Percentiles rank a stretch among this genome's conserved stretches.
These are phyloP conservation scores for Parasitella parasitica DNA, from an alignment of 371 early-diverging fungal species.

Conservation along the genomic window DNA sequence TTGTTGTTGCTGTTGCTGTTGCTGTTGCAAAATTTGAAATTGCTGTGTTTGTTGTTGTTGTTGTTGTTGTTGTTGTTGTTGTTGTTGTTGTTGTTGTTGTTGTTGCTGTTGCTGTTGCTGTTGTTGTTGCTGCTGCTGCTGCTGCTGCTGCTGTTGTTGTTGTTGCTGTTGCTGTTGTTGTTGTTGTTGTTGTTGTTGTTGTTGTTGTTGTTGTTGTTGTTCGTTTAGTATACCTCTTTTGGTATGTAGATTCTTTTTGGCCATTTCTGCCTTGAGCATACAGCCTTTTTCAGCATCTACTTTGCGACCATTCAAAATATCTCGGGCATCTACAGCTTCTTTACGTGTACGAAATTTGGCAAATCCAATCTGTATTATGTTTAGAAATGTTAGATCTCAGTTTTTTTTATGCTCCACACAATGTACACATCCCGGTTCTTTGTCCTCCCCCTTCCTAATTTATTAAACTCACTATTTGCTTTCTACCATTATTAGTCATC, in stretches of 20 bases:
- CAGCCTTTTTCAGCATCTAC: constrained; percentile 84
- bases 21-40: constrained; percentile 1
- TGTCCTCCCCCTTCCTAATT: neutral
- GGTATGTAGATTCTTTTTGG: constrained; percentile 89
- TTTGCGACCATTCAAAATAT: constrained; percentile 80
- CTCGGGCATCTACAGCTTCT: constrained; percentile 84
- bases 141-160: constrained; percentile 1
- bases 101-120: neutral
- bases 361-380: constrained; percentile 75
- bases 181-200: constrained; percentile 25
- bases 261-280: constrained; percentile 92
- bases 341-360: constrained; percentile 86
- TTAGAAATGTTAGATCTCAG: neutral
- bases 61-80: neutral
- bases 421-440: neutral
- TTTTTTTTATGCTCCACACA: neutral
- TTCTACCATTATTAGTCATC: constrained; percentile 45
- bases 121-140: constrained; percentile 10
- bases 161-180: neutral
- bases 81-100: no score
- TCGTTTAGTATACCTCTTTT: constrained; percentile 43
- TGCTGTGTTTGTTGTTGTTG: constrained; percentile 2
- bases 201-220: constrained; percentile 10
- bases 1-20: constrained; percentile 10
- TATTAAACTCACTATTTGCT: constrained; percentile 75